phyloP scores from a whole-genome alignment of 2,329 filamentous ascomycete species.

The Helotiales sp. region DNA sequence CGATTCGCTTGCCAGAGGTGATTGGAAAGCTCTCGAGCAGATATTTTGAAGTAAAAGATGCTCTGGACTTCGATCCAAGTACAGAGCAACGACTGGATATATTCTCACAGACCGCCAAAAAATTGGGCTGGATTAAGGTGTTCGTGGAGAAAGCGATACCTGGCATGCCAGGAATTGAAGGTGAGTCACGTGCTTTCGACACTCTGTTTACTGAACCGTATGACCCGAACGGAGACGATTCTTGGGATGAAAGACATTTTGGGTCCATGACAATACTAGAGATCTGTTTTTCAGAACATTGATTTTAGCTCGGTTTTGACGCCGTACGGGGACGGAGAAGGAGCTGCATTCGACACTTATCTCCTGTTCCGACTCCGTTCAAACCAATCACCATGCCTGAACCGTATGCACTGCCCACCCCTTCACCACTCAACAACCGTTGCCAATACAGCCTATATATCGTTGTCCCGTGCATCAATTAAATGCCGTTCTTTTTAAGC shows the following conservation, averaged over 20 bases:
- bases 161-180: not conserved
- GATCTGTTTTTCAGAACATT: too few species aligned
- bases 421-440: not conserved
- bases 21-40: constrained; percentile 43
- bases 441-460: not conserved
- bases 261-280: constrained; percentile 14
- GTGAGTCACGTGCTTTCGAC: not conserved
- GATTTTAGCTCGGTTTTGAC: not conserved
- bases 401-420: not conserved
- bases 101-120: constrained; percentile 15
- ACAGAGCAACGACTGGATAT: constrained; percentile 16
- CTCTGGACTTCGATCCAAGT: constrained; percentile 20
- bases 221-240: constrained; percentile 9
- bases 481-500: not conserved
- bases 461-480: not conserved
- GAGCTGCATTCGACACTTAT: not conserved
- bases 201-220: not conserved
- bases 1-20: constrained; percentile 41
- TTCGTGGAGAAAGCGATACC: constrained; percentile 14
- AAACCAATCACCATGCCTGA: constrained; percentile 4
- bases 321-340: constrained; percentile 6
- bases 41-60: constrained; percentile 30
- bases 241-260: constrained; percentile 26
- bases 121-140: constrained; percentile 17
- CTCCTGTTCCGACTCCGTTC: constrained; percentile 14